These are phyloP conservation scores for Odonthalia washingtoniensis DNA, from an alignment of 31 red algal species.

Conservation along the genomic window DNA sequence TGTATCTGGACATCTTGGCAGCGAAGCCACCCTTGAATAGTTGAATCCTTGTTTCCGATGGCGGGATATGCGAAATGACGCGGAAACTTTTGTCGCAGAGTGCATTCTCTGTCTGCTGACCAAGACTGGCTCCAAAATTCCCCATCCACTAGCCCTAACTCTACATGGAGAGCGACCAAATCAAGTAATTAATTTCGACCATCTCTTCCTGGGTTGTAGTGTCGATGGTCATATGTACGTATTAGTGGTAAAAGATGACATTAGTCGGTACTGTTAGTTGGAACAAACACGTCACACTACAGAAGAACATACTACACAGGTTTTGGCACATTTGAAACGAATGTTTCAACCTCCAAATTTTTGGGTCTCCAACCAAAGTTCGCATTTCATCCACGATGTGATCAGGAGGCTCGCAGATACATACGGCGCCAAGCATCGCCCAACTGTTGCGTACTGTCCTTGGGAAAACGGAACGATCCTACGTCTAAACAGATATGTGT, in stretches of 20 bases:
- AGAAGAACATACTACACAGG: slow-evolving; percentile 38
- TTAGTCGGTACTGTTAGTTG: slow-evolving; percentile 48
- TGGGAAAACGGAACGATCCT: slow-evolving; percentile 39
- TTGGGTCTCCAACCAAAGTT: slow-evolving; percentile 51
- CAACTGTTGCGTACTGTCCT: slow-evolving; percentile 32
- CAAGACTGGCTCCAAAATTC: slow-evolving; percentile 39
- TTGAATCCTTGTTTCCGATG: neutral
- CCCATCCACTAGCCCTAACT: slow-evolving; percentile 38
- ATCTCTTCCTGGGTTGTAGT: slow-evolving; percentile 42
- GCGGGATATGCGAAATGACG: neutral
- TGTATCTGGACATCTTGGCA: neutral
- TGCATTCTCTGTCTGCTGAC: slow-evolving; percentile 16
- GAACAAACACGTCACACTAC: neutral
- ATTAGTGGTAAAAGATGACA: slow-evolving; percentile 54
- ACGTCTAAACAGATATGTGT: neutral
- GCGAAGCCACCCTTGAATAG: neutral
- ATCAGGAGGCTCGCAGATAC: neutral
- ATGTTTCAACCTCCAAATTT: slow-evolving; percentile 19
- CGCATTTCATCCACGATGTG: slow-evolving; percentile 55
- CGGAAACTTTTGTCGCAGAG: neutral
- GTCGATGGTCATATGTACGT: slow-evolving; percentile 2
- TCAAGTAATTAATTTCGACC: slow-evolving; percentile 54
- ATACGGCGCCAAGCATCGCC: neutral
- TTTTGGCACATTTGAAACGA: slow-evolving; percentile 37
- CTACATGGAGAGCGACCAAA: slow-evolving; percentile 26